These are phyloP conservation scores for Hyphopichia burtonii DNA, from an alignment of 1,139 yeast species.

Conservation along the genomic window DNA sequence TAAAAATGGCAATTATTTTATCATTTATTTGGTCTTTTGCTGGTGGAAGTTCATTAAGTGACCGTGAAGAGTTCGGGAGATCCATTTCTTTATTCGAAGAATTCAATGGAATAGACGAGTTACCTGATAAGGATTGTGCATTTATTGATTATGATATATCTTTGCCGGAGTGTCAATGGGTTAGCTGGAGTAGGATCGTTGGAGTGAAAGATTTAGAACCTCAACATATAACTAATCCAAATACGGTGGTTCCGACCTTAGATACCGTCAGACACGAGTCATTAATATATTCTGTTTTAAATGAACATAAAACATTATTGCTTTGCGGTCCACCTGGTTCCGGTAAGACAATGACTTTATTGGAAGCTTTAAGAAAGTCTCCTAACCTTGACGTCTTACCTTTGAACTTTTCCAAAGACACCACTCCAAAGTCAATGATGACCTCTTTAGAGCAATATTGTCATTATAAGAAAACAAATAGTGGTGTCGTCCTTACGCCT, in stretches of 20 bases:
- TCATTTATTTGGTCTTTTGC: slow-evolving; percentile 68
- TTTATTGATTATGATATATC: slow-evolving; percentile 48
- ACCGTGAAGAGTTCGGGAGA: slow-evolving; percentile 39
- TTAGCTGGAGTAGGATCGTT: slow-evolving; percentile 44
- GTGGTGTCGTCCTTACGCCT: slow-evolving; percentile 60
- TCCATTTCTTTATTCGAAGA: slow-evolving; percentile 21
- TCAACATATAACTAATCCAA: slow-evolving; percentile 61
- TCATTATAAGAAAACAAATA: slow-evolving; percentile 51
- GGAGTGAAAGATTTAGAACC: slow-evolving; percentile 55
- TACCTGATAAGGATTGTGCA: slow-evolving; percentile 9
- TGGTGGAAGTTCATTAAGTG: slow-evolving; percentile 52
- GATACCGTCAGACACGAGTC: slow-evolving; percentile 74
- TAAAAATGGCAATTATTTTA: slow-evolving; percentile 38
- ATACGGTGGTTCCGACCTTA: slow-evolving; percentile 70
- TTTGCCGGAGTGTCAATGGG: slow-evolving; percentile 52
- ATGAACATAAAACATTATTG: slow-evolving; percentile 60
- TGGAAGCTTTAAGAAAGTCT: slow-evolving; percentile 63
- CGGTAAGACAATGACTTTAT: slow-evolving; percentile 91
- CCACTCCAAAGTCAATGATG: slow-evolving; percentile 62
- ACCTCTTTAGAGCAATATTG: slow-evolving; percentile 74
- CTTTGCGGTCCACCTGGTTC: slow-evolving; percentile 98
- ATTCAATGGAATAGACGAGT: slow-evolving; percentile 12
- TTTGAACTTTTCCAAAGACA: slow-evolving; percentile 82
- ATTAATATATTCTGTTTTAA: slow-evolving; percentile 56
- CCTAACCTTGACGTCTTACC: slow-evolving; percentile 62